Conservation (phyloP, 306 rosid species). For the Notholithocarpus densiflorus region DNA sequence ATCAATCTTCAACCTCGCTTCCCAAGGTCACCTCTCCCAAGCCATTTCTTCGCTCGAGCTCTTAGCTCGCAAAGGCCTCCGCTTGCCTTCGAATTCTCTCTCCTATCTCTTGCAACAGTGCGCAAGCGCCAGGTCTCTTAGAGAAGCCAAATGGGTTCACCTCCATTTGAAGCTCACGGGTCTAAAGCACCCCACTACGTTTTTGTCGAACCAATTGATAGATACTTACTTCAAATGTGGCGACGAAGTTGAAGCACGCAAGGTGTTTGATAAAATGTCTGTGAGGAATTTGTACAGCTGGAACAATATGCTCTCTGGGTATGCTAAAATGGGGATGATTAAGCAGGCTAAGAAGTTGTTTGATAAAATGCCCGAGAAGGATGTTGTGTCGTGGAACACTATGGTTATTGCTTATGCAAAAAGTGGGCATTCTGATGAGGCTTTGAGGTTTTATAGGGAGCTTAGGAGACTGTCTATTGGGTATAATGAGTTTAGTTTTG, state of each 20-base stretch:
- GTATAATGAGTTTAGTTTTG: conserved; percentile 68
- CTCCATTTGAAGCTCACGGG: conserved; percentile 69
- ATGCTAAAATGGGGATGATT: conserved; percentile 61
- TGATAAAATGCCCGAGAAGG: conserved; percentile 62
- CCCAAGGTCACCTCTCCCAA: conserved; percentile 44
- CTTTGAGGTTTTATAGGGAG: conserved; percentile 53
- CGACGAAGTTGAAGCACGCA: conserved; percentile 47
- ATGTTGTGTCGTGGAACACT: conserved; percentile 74
- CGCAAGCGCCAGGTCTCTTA: conserved; percentile 36
- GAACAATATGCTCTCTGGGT: conserved; percentile 85
- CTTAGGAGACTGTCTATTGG: conserved; percentile 53
- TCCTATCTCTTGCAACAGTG: conserved; percentile 63
- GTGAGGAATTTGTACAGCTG: conserved; percentile 70
- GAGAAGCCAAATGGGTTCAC: conserved; percentile 63
- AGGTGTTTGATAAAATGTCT: conserved; percentile 78
- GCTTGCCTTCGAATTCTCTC: conserved; percentile 56
- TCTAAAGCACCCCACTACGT: conserved; percentile 50
- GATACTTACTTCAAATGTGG: conserved; percentile 62
- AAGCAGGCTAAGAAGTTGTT: conserved; percentile 54
- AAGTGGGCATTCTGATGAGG: conserved; percentile 47
- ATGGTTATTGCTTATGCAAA: conserved; percentile 73
- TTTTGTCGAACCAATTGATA: conserved; percentile 68
- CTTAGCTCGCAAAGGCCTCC: conserved; percentile 57
- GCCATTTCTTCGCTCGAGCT: conserved; percentile 66
- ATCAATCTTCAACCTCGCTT: conserved; percentile 39